Base-by-base conservation (phyloP, 495 filamentous ascomycete species). In the Penicillium turbatum region DNA sequence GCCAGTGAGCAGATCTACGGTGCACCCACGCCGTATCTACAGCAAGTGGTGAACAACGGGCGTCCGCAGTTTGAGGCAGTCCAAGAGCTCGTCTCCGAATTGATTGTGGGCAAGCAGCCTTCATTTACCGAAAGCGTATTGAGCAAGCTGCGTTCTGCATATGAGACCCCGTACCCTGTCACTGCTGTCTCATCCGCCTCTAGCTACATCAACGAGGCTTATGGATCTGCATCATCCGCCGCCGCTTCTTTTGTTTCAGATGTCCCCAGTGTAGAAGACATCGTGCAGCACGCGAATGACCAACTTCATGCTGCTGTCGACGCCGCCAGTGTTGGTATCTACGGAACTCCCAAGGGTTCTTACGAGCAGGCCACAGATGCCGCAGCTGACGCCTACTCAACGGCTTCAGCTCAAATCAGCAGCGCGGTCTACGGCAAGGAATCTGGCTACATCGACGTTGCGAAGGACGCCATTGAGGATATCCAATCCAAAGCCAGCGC, bases 51-150 rank as follows among this genome's bases (percentile, higher is more conserved):
- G 6, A 71, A 77, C 15, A 72, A 74, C 12, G 79, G 79, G 2
- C 72, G 69, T 15, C 68, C 76, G 2, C 86, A 88, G 47, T 91
- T 87, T 55, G 78, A 80, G 8, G 85, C 79, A n/a, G 73, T 95
- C 2, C 81, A 85, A 61, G 80, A 75, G 17, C 74, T 96, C 1
- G 78, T 96, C 12, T 86, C 84, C 11, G 89, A 96, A 60, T 72
- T 96, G 3, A 72, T 96, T 24, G 63, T 72, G 40, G 91, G 87
- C 21, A 87, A 85, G 67, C 88, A 96, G 64, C 86, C 89, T 5
- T 79, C 84, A 12, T 96, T 89, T 60, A 89, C 87, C 0, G 89
- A 96, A 57, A 88, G 85, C 51, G 86, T 92, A 0, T 80, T 90
- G 72, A 83, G 73, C 49, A 80, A 86, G 17, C 77, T 96, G 6